Base-by-base conservation (phyloP, 495 filamentous ascomycete genomes). In the Oleoguttula mirabilis region DNA sequence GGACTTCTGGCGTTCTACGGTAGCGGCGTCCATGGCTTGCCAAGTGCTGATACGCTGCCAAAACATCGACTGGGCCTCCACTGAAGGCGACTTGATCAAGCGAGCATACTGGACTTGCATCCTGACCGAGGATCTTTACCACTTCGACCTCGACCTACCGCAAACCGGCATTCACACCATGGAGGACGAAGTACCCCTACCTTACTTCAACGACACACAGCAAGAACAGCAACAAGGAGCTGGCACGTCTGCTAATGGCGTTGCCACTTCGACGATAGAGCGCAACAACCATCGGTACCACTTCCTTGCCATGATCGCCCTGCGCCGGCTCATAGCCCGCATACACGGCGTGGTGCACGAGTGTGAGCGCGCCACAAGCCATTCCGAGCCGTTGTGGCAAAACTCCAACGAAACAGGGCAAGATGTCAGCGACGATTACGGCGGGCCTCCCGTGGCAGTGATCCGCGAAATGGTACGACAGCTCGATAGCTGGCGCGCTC, bases 1-100 rank as follows among this genome's bases (percentile, higher is more conserved):
- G 70, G 73, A 75, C 28, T 73, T 75, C 39, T 76, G 74, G 74
- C 62, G 70, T 28, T 66, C 70, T 60, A 62, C 62, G 11, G 66
- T 67, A 1, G 61, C 60, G 10, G 71, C 73, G 1, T 73, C 73
- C 1, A 51, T 67, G 41, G 67, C 72, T 4, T 71, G 66, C 47
- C 69, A 75, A 48, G 62, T 67, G 0, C 47, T 75, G 24, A 55
- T 76, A 42, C 62, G 62, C 6, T 71, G 68, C 70, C 71, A 61
- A 24, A 35, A 65, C 0, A 60, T 63, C n/a, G 66, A 66, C 37
- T 61, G 72, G 55, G 60, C 65, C 23, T 66, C 66, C 1, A 59
- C 57, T 3, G 56, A 61, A 42, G 67, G 64, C 4, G 67, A 75
- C 43, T 49, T 72, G 21, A 58, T 73, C n/a, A 68, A 72, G 41